phyloP scores from a whole-genome alignment of 2,329 filamentous ascomycete species.

The Berkeleyomyces rouxiae region DNA sequence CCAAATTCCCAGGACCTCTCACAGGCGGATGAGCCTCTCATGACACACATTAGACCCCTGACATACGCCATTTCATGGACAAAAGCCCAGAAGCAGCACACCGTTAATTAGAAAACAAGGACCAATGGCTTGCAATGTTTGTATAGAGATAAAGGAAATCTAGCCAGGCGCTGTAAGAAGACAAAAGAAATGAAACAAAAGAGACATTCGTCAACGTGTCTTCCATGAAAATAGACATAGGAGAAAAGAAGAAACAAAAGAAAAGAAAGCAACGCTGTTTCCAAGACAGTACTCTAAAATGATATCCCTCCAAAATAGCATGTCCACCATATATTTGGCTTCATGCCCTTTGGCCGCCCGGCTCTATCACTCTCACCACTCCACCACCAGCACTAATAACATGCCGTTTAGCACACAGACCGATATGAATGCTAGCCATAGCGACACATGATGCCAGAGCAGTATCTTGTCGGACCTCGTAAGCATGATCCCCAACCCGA shows the following conservation, averaged over 20 bases:
- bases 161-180: too few relatives aligned
- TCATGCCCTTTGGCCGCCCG: background rate
- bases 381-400: constrained; percentile 27
- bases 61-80: too few relatives aligned
- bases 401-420: constrained; percentile 29
- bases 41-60: too few relatives aligned
- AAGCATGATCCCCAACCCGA: constrained; percentile 42
- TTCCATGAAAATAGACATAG: background rate
- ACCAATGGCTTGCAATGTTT: too few relatives aligned
- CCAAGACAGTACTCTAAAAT: background rate
- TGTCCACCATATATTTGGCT: background rate
- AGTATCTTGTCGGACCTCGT: constrained; percentile 31
- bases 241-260: background rate
- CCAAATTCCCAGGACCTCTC: too few relatives aligned
- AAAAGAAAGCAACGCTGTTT: background rate
- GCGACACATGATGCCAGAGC: constrained; percentile 26
- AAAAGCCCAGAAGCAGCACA: too few relatives aligned
- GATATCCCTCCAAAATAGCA: background rate
- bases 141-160: too few relatives aligned
- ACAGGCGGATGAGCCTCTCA: too few relatives aligned
- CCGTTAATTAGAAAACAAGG: too few relatives aligned
- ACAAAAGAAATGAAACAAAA: background rate
- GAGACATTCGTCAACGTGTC: background rate
- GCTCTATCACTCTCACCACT: constrained; percentile 7
- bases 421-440: constrained; percentile 23